phyloP scores from a whole-genome alignment of 345 rosid species.

The Gossypium thurberi region DNA sequence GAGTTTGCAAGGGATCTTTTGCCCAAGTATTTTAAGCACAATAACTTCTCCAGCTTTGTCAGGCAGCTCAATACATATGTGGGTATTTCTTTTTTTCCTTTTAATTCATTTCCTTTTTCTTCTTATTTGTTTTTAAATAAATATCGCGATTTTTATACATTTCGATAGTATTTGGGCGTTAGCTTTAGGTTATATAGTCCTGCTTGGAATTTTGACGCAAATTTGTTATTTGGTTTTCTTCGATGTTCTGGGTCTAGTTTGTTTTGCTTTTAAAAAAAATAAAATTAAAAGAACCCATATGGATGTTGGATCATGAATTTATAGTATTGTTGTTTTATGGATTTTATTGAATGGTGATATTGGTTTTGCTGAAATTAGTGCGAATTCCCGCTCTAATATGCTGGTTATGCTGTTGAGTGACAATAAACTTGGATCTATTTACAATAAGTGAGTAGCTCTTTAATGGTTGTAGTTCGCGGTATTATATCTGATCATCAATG shows the following conservation, averaged over 20 bases:
- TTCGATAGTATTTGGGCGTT: not conserved
- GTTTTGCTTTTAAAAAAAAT: not conserved
- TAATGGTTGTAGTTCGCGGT: not conserved
- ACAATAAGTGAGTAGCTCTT: not conserved
- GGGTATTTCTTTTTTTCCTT: slow-evolving; percentile 11
- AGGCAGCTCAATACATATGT: slow-evolving; percentile 59
- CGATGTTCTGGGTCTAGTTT: not conserved
- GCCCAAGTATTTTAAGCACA: slow-evolving; percentile 59
- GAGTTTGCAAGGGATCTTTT: slow-evolving; percentile 43
- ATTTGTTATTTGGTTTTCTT: not conserved
- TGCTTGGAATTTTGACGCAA: not conserved
- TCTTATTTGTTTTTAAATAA: not conserved
- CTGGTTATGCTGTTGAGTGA: not conserved
- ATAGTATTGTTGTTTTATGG: not conserved
- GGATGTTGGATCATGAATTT: not conserved
- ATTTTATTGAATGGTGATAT: not conserved
- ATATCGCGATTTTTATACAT: not conserved
- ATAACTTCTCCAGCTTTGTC: slow-evolving; percentile 59
- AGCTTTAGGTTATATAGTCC: not conserved
- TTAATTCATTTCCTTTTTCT: not conserved
- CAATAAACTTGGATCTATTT: not conserved
- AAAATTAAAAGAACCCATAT: not conserved
- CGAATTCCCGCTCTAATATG: not conserved
- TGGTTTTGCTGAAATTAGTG: not conserved
- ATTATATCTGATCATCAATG: not conserved